These are phyloP conservation scores for Tulasnella sp. DNA, from an alignment of 768 basidiomycete species.

Conservation along the genomic window DNA sequence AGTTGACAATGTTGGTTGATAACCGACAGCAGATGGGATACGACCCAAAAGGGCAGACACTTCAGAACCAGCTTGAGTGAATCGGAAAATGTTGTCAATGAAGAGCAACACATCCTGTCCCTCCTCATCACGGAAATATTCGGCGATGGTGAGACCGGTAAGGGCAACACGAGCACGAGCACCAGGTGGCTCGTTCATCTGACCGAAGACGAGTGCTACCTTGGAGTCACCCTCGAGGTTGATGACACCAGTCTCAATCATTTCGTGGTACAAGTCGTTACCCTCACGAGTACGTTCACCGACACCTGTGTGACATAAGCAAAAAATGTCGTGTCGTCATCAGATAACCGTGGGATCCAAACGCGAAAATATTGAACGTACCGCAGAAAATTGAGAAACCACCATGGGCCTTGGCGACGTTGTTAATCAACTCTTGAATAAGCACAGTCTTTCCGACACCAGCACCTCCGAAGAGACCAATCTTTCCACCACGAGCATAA, in stretches of 20 bases:
- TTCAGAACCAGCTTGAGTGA: conserved; percentile 99
- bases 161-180: conserved; percentile 99
- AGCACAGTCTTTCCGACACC: conserved; percentile 99
- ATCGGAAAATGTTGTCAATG: conserved; percentile 99
- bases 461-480: conserved; percentile 99
- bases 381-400: conserved; percentile 99
- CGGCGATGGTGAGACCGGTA: conserved; percentile 97
- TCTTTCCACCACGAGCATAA: conserved; percentile 99
- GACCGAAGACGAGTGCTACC: conserved; percentile 99
- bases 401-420: conserved; percentile 99
- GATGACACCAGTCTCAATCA: conserved; percentile 99
- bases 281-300: conserved; percentile 99
- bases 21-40: conserved; percentile 99
- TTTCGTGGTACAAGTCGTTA: conserved; percentile 97
- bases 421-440: conserved; percentile 99
- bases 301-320: conserved; percentile 49
- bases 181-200: conserved; percentile 99
- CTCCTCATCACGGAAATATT: conserved; percentile 99
- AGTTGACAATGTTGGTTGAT: conserved; percentile 98
- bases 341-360: not conserved
- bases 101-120: conserved; percentile 99
- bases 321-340: not conserved
- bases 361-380: conserved; percentile 28
- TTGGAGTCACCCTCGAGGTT: conserved; percentile 99
- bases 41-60: conserved; percentile 99